Conservation (phyloP, 306 rosid species). For the Cotoneaster glaucophyllus region DNA sequence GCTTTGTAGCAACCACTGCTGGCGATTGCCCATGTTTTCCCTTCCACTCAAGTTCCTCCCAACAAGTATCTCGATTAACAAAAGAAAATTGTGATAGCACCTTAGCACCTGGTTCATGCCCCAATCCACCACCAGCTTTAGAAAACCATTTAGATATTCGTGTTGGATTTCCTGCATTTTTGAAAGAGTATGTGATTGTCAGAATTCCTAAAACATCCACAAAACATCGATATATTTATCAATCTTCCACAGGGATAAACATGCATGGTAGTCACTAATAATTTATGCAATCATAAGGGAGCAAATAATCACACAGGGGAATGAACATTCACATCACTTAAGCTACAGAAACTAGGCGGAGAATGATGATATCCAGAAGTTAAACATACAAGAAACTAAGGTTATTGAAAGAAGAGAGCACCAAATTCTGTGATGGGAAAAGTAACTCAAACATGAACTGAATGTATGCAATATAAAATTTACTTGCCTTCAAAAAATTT, state of each 20-base stretch:
- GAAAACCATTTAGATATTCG: conserved; percentile 71
- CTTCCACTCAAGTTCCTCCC: conserved; percentile 98
- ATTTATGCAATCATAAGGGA: not conserved
- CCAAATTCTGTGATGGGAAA: not conserved
- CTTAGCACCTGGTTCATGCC: conserved; percentile 68
- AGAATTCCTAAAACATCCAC: conserved; percentile 18
- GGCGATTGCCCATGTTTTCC: conserved; percentile 98
- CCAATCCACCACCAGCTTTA: conserved; percentile 43
- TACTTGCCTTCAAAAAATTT: conserved; percentile 52
- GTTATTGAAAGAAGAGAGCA: not conserved
- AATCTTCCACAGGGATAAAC: not conserved
- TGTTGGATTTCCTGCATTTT: conserved; percentile 62
- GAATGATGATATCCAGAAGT: not conserved
- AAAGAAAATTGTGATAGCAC: conserved; percentile 81
- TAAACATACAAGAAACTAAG: not conserved
- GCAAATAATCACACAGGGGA: not conserved
- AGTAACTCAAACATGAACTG: not conserved
- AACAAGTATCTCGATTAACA: conserved; percentile 72
- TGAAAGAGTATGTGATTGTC: conserved; percentile 21
- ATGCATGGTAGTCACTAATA: not conserved
- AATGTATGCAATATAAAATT: not conserved
- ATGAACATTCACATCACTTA: not conserved
- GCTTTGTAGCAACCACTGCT: conserved; percentile 92
- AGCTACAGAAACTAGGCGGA: not conserved
- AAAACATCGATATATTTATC: not conserved